Conservation (phyloP, 495 filamentous ascomycete species). For the Endocarpon pusillum region DNA sequence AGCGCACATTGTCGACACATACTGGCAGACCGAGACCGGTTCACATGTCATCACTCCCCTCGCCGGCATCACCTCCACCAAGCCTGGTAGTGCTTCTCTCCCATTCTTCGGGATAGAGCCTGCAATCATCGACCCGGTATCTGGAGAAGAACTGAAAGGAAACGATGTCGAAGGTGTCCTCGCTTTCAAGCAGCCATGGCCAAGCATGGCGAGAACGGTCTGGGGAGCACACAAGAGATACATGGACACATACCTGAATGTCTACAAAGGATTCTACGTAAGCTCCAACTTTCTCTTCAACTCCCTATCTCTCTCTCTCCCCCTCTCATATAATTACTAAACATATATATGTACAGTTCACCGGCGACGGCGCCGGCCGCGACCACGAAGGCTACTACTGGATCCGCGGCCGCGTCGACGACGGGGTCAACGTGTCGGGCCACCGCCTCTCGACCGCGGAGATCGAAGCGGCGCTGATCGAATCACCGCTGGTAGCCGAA, state of each 20-base stretch:
- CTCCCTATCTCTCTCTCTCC: no score
- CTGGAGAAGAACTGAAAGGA: slow-evolving; percentile 80
- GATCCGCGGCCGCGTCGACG: slow-evolving; percentile 97
- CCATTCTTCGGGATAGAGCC: slow-evolving; percentile 97
- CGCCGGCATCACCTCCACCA: slow-evolving; percentile 37
- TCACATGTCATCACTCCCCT: slow-evolving; percentile 66
- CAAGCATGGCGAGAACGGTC: slow-evolving; percentile 95
- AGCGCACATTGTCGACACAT: slow-evolving; percentile 93
- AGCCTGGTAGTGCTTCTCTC: slow-evolving; percentile 38
- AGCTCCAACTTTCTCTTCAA: slow-evolving; percentile 17
- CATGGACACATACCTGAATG: slow-evolving; percentile 96
- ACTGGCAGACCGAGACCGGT: slow-evolving; percentile 99
- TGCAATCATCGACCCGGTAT: slow-evolving; percentile 92
- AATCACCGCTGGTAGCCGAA: slow-evolving; percentile 79
- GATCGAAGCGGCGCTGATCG: slow-evolving; percentile 90
- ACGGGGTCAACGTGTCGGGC: slow-evolving; percentile 94
- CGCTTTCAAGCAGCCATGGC: slow-evolving; percentile 97
- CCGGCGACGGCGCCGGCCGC: slow-evolving; percentile 89
- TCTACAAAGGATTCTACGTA: slow-evolving; percentile 97
- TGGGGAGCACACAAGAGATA: slow-evolving; percentile 97
- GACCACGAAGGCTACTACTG: slow-evolving; percentile 99
- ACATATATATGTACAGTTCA: slow-evolving; percentile 52
- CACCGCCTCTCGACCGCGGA: slow-evolving; percentile 94
- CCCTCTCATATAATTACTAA: no score
- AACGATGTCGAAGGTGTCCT: slow-evolving; percentile 98